Evolutionary conservation across 2,329 filamentous ascomycete genomes (phyloP).

Genomic region (Colletotrichum karsti): DNA sequence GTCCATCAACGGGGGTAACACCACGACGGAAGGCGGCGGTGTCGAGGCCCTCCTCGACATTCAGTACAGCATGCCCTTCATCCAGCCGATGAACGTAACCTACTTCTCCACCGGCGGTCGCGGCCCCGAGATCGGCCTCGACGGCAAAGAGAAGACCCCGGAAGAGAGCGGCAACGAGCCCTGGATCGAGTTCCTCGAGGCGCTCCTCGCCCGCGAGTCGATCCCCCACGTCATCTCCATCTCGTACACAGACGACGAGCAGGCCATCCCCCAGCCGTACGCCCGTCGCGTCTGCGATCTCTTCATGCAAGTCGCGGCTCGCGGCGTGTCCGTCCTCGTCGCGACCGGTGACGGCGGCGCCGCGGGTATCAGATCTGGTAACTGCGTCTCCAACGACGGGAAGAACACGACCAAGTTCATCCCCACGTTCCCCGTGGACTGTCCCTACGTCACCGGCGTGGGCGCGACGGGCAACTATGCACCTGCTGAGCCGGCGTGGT

Average conservation of each 20-base stretch:
- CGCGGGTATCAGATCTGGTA: not conserved
- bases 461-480: constrained; percentile 37
- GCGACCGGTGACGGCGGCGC: constrained; percentile 39
- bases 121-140: not conserved
- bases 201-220: constrained; percentile 34
- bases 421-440: constrained; percentile 58
- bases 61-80: constrained; percentile 10
- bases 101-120: constrained; percentile 14
- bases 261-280: constrained; percentile 38
- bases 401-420: constrained; percentile 61
- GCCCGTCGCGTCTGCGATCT: constrained; percentile 39
- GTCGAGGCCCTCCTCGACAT: constrained; percentile 6
- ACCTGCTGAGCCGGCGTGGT: constrained; percentile 44
- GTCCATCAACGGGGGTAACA: not conserved
- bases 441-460: constrained; percentile 44
- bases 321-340: constrained; percentile 39
- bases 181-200: constrained; percentile 38
- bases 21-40: not conserved
- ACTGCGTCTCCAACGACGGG: constrained; percentile 64
- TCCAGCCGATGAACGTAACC: constrained; percentile 8
- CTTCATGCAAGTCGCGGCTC: constrained; percentile 41
- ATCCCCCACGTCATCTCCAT: constrained; percentile 44
- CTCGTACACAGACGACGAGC: constrained; percentile 45
- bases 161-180: constrained; percentile 37
- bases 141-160: not conserved